Evolutionary conservation across 352 stramenopile species (phyloP), one percentile per base, ranked within the genome.

Genomic region (Peronospora belbahrii): DNA sequence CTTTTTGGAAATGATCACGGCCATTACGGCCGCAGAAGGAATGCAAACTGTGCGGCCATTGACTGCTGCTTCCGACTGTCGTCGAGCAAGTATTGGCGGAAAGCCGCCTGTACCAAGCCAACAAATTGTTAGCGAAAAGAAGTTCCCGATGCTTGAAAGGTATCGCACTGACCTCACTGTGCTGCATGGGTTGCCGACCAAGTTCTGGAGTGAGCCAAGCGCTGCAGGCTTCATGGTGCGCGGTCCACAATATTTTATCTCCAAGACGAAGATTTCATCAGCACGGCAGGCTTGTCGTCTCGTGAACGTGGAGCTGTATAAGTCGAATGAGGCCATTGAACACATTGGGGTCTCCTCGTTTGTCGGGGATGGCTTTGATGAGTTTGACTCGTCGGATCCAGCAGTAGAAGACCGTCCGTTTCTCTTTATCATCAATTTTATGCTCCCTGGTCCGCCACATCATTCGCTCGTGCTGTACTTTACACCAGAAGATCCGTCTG

Each of bases 401-500:
- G 40, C 18, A 33, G 33, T 28, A 24, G 61, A 65, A 18, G 67
- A 84, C 8, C 45, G 48, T 2, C 61, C 67, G 3, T 81, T 83
- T 14, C 43, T 88, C 46, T 80, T 88, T 20, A 74, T 92, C 39
- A 79, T 92, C 42, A 88, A 92, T 48, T 86, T 92, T 25, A 79
- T 88, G 67, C 59, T 92, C 0, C 79, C 79, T 15, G 79, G 79
- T 1, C 71, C 75, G 10, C 73, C 73, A 13, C 59, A 73, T 15
- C 63, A 80, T 55, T 85, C 75, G 14, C 64, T 92, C 8, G 77
- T 92, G 45, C 51, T 92, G 14, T 92, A 92, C 42, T 92, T 89
- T 28, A 87, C 74, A 23, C 74, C 74, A 0, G 73, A 83, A 58
- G 56, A 87, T 34, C 66, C 70, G 3, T 59, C 41, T 0, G 72